phyloP scores from a whole-genome alignment of 176 grass and related monocot species.

The Stipa capillata region DNA sequence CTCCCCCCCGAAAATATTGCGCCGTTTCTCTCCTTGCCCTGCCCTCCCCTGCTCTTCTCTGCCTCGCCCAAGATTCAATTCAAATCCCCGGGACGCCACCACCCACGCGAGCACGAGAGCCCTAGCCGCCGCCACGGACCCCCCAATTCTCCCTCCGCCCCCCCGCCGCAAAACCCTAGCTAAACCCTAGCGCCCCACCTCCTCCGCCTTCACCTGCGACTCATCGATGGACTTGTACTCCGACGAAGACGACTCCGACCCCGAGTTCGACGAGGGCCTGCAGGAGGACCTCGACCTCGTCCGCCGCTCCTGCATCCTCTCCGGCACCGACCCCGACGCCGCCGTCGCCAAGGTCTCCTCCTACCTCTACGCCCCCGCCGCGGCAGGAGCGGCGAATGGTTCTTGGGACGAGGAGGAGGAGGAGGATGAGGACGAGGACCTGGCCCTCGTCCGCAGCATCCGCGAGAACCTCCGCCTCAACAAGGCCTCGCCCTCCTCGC shows the following conservation, averaged over 20 bases:
- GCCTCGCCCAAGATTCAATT: slow-evolving; percentile 17
- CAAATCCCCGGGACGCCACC: slow-evolving; percentile 10
- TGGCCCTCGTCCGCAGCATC: slow-evolving; percentile 54
- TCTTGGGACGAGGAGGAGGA: slow-evolving; percentile 31
- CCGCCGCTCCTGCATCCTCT: slow-evolving; percentile 49
- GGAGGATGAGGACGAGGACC: slow-evolving; percentile 20
- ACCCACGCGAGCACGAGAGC: not conserved
- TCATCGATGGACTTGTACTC: slow-evolving; percentile 42
- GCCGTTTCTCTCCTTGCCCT: not conserved
- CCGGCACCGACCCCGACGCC: slow-evolving; percentile 41
- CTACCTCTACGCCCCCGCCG: not conserved
- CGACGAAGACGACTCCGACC: slow-evolving; percentile 31
- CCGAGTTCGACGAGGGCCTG: slow-evolving; percentile 45
- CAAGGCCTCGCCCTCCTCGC: slow-evolving; percentile 13
- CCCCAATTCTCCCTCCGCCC: too few relatives aligned
- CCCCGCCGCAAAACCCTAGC: not conserved
- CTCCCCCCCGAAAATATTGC: not conserved
- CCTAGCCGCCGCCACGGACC: not conserved
- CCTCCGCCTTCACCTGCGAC: not conserved
- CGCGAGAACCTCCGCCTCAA: slow-evolving; percentile 42
- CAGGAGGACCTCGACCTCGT: slow-evolving; percentile 62
- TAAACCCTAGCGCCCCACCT: slow-evolving; percentile 2
- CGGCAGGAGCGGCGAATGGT: not conserved
- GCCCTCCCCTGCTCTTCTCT: not conserved
- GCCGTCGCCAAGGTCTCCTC: slow-evolving; percentile 10